Evolutionary conservation across 306 rosid genomes (phyloP), one percentile per base, ranked within the genome.

Genomic region (Cicer yamashitae): DNA sequence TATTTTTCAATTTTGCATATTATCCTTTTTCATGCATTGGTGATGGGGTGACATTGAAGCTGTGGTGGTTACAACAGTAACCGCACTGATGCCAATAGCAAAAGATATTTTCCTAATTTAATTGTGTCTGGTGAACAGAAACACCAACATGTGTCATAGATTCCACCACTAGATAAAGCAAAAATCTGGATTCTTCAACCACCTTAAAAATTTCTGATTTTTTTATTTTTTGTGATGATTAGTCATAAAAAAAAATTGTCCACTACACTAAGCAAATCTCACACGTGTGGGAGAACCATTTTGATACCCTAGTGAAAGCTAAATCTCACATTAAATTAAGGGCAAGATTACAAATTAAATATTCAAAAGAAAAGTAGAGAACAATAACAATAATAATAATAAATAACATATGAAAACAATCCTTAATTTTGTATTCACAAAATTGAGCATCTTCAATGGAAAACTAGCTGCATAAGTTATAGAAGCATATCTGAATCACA

Each of bases 401-500:
- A 18, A 20, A 70, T 20, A 43, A 10, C 25, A 80, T 56, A 64
- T 17, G 50, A 81, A 37, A 79, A 75, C 74, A 76, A 51, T 39
- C 74, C 77, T 77, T 40, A 71, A 71, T 67, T 37, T 60, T 78
- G 30, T 79, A 86, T 86, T 84, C 85, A 83, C 79, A 85, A 83
- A 73, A 81, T 62, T 52, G 81, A 71, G 52, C 74, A 80, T 78
- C 53, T 17, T 56, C 62, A 72, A 70, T 41, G 80, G 70, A 41
- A 60, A 71, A 59, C 66, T 50, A 82, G 81, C 68, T 45, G 75
- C 76, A 56, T 30, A 54, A 78, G 83, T 70, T 79, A 77, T 17
- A 73, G 77, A 81, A 80, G 81, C 73, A 81, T 85, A 82, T 83
- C 82, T 67, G 81, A 71, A 79, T 85, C 83, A 81, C 88, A 22